phyloP scores from a whole-genome alignment of 2,329 filamentous ascomycete genomes.

The Dactylonectria estremocensis region DNA sequence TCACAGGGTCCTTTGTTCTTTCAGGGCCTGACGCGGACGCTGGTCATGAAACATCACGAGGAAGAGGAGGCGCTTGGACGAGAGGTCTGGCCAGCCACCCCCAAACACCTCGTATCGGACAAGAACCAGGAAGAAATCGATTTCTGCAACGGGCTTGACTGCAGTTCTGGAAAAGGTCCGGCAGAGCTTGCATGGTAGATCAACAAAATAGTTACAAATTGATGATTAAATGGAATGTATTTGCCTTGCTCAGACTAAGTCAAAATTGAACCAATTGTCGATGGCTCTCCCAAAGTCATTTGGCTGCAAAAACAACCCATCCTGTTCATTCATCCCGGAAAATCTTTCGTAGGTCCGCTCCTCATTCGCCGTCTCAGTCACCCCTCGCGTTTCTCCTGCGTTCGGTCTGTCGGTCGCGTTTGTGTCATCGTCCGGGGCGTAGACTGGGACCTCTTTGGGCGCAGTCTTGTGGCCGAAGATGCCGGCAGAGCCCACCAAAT shows the following conservation, averaged over 20 bases:
- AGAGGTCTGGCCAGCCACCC: constrained; percentile 67
- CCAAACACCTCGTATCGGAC: constrained; percentile 43
- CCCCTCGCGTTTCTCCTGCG: not conserved
- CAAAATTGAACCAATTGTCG: constrained; percentile 52
- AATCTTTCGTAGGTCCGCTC: constrained; percentile 16
- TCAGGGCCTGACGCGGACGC: constrained; percentile 64
- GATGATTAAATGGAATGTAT: not conserved
- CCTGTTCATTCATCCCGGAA: constrained; percentile 32
- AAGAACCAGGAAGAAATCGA: constrained; percentile 29
- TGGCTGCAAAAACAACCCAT: constrained; percentile 51
- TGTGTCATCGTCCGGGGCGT: constrained; percentile 51
- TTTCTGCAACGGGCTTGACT: constrained; percentile 28
- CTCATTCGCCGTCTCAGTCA: not conserved
- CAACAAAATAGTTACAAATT: not conserved
- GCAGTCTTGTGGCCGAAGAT: constrained; percentile 56
- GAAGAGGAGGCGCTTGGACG: constrained; percentile 60
- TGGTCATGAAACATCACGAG: constrained; percentile 62
- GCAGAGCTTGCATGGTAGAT: constrained; percentile 27
- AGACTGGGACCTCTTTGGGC: constrained; percentile 50
- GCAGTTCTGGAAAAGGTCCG: not conserved
- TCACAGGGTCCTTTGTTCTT: constrained; percentile 67
- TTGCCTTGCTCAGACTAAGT: constrained; percentile 2
- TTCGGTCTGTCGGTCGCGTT: not conserved
- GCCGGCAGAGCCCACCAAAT: constrained; percentile 56
- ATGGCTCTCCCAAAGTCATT: constrained; percentile 55